phyloP scores from a whole-genome alignment of 352 stramenopile species.

The Phytophthora idaei region DNA sequence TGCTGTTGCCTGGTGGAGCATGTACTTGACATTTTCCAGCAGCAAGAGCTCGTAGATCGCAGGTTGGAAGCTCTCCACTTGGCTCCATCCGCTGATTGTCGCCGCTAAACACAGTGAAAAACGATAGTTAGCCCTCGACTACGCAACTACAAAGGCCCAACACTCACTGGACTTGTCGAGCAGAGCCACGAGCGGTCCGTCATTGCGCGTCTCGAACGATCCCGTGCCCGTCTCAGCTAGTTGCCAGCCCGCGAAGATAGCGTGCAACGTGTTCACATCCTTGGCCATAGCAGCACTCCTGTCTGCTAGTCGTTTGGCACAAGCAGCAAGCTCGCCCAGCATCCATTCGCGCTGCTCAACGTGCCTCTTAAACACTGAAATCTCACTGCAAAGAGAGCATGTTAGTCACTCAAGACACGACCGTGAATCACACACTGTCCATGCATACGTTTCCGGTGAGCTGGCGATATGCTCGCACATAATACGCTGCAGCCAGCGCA shows the following conservation, averaged over 20 bases:
- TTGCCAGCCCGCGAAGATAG: constrained; percentile 66
- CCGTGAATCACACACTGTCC: not conserved
- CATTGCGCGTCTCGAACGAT: constrained; percentile 22
- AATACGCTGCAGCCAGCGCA: constrained; percentile 74
- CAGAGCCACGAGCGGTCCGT: constrained; percentile 41
- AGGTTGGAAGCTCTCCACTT: constrained; percentile 54
- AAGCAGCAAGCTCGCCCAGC: constrained; percentile 49
- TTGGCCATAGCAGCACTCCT: constrained; percentile 60
- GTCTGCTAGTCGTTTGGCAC: constrained; percentile 68
- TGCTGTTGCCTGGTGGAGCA: constrained; percentile 57
- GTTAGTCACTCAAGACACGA: not conserved
- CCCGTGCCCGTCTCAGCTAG: constrained; percentile 38
- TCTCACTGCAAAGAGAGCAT: constrained; percentile 32
- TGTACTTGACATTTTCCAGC: constrained; percentile 70
- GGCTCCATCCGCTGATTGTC: constrained; percentile 51
- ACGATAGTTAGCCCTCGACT: constrained; percentile 6
- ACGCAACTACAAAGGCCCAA: not conserved
- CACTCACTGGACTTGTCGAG: constrained; percentile 57
- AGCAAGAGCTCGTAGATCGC: constrained; percentile 72
- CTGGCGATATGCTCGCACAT: constrained; percentile 34
- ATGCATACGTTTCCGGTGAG: constrained; percentile 46
- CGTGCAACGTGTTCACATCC: constrained; percentile 53
- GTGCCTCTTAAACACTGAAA: constrained; percentile 60
- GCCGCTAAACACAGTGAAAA: constrained; percentile 30
- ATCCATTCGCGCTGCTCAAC: constrained; percentile 63